These are phyloP conservation scores for Gentiana macrophylla DNA, from an alignment of 257 asterid genomes.

Conservation along the genomic window DNA sequence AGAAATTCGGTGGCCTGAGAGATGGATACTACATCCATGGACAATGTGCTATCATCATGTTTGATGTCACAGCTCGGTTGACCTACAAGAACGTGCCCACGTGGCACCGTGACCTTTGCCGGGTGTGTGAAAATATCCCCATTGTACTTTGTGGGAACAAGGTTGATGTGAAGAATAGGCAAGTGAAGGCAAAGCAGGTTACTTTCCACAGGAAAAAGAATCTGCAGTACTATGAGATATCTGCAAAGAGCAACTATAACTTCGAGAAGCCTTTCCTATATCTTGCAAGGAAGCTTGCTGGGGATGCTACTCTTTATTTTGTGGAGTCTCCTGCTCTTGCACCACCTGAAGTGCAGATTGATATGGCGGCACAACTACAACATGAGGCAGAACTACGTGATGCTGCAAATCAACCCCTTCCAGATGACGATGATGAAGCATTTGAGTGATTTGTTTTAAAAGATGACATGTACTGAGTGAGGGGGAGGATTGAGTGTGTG, in stretches of 20 bases:
- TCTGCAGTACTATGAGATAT: constrained; percentile 76
- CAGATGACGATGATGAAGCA: constrained; percentile 74
- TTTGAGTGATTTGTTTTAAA: constrained; percentile 29
- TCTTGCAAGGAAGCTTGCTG: constrained; percentile 88
- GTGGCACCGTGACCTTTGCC: constrained; percentile 95
- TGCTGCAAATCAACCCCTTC: constrained; percentile 76
- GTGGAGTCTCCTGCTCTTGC: constrained; percentile 89
- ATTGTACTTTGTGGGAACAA: constrained; percentile 85
- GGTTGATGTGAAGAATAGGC: constrained; percentile 90
- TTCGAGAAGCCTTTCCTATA: constrained; percentile 80
- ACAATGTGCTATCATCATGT: constrained; percentile 88
- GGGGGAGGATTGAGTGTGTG: no score
- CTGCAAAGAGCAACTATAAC: constrained; percentile 85
- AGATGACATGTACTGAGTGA: no score
- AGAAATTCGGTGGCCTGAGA: constrained; percentile 88
- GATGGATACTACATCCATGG: constrained; percentile 95
- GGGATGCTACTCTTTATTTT: constrained; percentile 68
- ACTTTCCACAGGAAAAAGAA: constrained; percentile 91
- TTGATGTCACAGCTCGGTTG: constrained; percentile 86
- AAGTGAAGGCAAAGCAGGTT: constrained; percentile 86
- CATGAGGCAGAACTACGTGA: constrained; percentile 56
- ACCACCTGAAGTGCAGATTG: constrained; percentile 86
- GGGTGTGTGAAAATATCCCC: constrained; percentile 87
- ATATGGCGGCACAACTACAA: constrained; percentile 59
- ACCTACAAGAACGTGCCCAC: constrained; percentile 90